phyloP scores from a whole-genome alignment of 208 protist species.

The Crithidia sp. region DNA sequence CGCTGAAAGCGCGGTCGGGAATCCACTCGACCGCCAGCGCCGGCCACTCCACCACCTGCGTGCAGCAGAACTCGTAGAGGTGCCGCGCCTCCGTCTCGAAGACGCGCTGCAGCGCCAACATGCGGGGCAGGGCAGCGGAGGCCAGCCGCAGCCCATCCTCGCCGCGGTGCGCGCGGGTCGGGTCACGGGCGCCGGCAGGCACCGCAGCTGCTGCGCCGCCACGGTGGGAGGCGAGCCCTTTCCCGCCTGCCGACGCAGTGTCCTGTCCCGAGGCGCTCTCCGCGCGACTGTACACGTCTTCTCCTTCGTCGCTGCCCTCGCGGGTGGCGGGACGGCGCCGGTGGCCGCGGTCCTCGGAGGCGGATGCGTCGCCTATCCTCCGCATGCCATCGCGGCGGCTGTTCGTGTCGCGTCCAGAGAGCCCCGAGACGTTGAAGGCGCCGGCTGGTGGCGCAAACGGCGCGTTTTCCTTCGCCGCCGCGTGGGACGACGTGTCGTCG shows the following conservation, averaged over 20 bases:
- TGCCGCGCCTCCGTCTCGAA: conserved; percentile 41
- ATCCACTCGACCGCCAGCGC: conserved; percentile 69
- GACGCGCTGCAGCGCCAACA: conserved; percentile 50
- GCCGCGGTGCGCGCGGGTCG: not conserved
- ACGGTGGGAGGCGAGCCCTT: not conserved
- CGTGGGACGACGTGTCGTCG: conserved; percentile 21
- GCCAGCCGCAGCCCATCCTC: conserved; percentile 8
- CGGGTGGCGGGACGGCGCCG: not conserved
- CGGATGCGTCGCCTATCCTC: conserved; percentile 3
- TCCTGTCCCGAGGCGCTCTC: not conserved
- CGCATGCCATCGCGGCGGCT: not conserved
- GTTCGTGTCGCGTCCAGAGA: not conserved
- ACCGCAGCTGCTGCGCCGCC: not conserved
- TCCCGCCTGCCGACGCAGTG: too few species aligned
- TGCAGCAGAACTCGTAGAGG: conserved; percentile 59
- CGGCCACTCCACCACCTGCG: conserved; percentile 63
- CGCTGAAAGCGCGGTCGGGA: conserved; percentile 41
- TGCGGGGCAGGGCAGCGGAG: conserved; percentile 32
- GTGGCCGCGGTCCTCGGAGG: not conserved
- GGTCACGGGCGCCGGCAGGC: not conserved
- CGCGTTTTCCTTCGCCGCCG: not conserved
- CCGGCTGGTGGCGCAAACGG: not conserved
- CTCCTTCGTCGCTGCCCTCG: not conserved
- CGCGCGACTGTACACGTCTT: not conserved
- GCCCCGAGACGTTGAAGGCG: conserved; percentile 15